phyloP scores from a whole-genome alignment of 2,329 filamentous ascomycete species.

The Hypoxylon sp. region DNA sequence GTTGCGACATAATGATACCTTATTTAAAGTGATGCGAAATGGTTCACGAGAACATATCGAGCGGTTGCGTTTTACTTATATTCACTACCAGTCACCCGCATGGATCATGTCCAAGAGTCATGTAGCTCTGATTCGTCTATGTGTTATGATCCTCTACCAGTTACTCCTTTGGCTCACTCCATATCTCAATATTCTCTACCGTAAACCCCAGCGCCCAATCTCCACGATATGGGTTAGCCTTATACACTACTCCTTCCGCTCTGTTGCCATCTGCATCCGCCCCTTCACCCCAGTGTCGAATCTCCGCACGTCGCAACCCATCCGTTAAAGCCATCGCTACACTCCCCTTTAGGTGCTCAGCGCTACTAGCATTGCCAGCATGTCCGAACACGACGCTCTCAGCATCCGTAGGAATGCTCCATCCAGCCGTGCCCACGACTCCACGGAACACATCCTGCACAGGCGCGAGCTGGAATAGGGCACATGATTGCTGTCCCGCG shows the following conservation, averaged over 20 bases:
- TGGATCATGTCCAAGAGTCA: background rate
- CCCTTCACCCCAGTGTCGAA: slow-evolving; percentile 11
- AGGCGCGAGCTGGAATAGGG: slow-evolving; percentile 31
- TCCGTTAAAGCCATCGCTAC: slow-evolving; percentile 16
- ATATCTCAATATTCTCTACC: slow-evolving; percentile 29
- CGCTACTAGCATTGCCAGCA: background rate
- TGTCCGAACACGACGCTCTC: slow-evolving; percentile 21
- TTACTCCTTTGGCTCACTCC: slow-evolving; percentile 22
- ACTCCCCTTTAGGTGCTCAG: slow-evolving; percentile 6
- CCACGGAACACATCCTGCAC: slow-evolving; percentile 32
- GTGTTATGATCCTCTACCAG: background rate
- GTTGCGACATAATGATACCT: background rate
- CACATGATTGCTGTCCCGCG: slow-evolving; percentile 10
- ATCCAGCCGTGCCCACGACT: slow-evolving; percentile 16
- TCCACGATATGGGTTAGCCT: slow-evolving; percentile 18
- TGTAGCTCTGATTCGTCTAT: background rate
- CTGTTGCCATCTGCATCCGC: background rate
- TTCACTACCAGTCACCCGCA: background rate
- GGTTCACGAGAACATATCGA: background rate
- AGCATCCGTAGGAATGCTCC: slow-evolving; percentile 7
- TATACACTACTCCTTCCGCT: slow-evolving; percentile 12
- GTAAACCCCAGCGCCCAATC: slow-evolving; percentile 22
- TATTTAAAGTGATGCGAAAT: background rate
- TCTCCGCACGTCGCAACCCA: slow-evolving; percentile 12
- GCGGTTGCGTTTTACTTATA: background rate